A percentile compares a stretch with the other conserved stretches of the same genome.
phyloP scores from a whole-genome alignment of 495 filamentous ascomycete genomes.

The Neurospora sp. region DNA sequence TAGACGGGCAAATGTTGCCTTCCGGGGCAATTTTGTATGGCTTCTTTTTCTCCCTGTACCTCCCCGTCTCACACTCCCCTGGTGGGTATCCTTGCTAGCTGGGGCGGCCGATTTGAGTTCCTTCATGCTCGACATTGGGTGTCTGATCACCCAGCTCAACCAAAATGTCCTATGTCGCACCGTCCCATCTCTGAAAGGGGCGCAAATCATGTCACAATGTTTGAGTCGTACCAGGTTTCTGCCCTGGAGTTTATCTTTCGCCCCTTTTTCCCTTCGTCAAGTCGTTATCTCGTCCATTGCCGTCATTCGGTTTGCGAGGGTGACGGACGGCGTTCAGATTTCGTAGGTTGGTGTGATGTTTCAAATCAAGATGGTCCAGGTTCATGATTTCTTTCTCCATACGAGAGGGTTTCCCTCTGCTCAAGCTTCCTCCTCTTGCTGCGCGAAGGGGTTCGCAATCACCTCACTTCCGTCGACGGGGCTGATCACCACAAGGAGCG shows the following conservation, averaged over 20 bases:
- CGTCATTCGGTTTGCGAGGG: not conserved
- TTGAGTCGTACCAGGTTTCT: not conserved
- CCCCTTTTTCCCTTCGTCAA: not conserved
- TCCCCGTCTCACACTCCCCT: not conserved
- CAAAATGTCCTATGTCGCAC: not conserved
- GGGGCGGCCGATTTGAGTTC: not conserved
- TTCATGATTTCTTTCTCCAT: not conserved
- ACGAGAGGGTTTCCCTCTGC: not conserved
- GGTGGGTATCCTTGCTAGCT: not conserved
- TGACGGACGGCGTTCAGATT: not conserved
- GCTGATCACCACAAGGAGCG: slow-evolving; percentile 82
- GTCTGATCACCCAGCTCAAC: not conserved
- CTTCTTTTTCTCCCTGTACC: not conserved
- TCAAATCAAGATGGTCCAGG: not conserved
- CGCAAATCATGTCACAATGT: not conserved
- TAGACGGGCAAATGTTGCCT: not conserved
- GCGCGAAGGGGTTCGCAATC: slow-evolving; percentile 87
- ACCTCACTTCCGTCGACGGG: slow-evolving; percentile 90
- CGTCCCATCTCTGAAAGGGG: not conserved
- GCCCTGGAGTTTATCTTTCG: not conserved
- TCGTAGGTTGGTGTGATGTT: not conserved
- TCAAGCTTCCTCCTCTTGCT: slow-evolving; percentile 44
- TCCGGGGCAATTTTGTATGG: not conserved
- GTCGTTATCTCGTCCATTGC: not conserved
- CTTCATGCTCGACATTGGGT: not conserved